These are phyloP conservation scores for Dothistroma pini DNA, from an alignment of 2,329 filamentous ascomycete genomes.

Conservation along the genomic window DNA sequence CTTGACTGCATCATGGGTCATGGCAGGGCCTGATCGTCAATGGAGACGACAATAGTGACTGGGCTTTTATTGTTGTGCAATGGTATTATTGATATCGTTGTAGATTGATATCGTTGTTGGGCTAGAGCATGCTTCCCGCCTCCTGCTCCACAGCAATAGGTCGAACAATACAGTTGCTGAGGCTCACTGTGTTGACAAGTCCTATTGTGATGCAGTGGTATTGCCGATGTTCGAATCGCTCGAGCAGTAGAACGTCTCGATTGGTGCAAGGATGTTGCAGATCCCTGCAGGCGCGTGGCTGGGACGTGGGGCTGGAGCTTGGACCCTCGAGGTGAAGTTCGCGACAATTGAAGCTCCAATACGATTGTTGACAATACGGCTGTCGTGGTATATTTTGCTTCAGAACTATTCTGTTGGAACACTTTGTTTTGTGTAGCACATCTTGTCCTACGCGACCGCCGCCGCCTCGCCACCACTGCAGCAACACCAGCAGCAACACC, in stretches of 20 bases:
- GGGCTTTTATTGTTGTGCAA: not conserved
- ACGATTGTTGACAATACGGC: not conserved
- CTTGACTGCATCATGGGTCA: not conserved
- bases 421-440: not conserved
- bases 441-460: not conserved
- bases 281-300: not conserved
- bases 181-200: not conserved
- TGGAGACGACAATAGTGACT: not conserved
- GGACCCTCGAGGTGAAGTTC: not conserved
- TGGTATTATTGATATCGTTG: not conserved
- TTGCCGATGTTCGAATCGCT: not conserved
- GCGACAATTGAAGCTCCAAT: not conserved
- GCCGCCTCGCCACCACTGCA: not conserved
- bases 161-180: not conserved
- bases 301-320: not conserved
- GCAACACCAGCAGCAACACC: not conserved
- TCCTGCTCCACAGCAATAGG: not conserved
- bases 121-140: not conserved
- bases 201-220: not conserved
- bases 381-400: not conserved
- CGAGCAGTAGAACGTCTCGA: not conserved
- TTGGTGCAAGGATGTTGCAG: not conserved
- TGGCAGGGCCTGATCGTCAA: not conserved
- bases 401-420: not conserved
- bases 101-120: not conserved